phyloP scores from a whole-genome alignment of 2,329 filamentous ascomycete species.

The Colletotrichum lupini region DNA sequence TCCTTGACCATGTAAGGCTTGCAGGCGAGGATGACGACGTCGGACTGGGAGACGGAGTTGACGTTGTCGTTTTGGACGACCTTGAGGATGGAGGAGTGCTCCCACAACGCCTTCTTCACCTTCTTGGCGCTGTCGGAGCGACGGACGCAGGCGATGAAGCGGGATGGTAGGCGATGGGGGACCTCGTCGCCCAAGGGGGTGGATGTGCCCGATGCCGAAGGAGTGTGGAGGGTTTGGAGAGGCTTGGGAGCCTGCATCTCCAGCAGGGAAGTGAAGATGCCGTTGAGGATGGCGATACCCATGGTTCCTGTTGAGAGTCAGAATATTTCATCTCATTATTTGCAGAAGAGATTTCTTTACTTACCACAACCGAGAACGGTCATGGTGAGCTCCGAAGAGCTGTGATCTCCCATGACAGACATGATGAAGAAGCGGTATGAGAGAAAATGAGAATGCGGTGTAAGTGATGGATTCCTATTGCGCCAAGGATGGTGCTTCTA shows the following conservation, averaged over 20 bases:
- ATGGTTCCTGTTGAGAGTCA: slow-evolving; percentile 72
- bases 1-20: slow-evolving; percentile 81
- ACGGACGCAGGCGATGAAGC: slow-evolving; percentile 85
- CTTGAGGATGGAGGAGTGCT: slow-evolving; percentile 71
- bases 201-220: slow-evolving; percentile 49
- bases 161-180: slow-evolving; percentile 72
- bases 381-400: slow-evolving; percentile 71
- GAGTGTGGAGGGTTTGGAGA: slow-evolving; percentile 49
- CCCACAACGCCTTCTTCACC: slow-evolving; percentile 73
- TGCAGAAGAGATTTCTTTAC: slow-evolving; percentile 38
- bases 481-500: background rate
- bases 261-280: slow-evolving; percentile 78
- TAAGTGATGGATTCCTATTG: slow-evolving; percentile 21
- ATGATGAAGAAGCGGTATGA: slow-evolving; percentile 38
- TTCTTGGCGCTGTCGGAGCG: slow-evolving; percentile 75
- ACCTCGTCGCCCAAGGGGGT: slow-evolving; percentile 57
- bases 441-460: background rate
- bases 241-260: slow-evolving; percentile 59
- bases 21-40: slow-evolving; percentile 82
- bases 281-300: slow-evolving; percentile 85
- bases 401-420: slow-evolving; percentile 47
- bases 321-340: background rate
- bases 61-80: slow-evolving; percentile 80
- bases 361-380: slow-evolving; percentile 85
- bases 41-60: slow-evolving; percentile 71